Evolutionary conservation across 192 early-diverging fungal genomes (phyloP), one percentile per base, ranked within the genome.

Genomic region (Coemansia sp.): DNA sequence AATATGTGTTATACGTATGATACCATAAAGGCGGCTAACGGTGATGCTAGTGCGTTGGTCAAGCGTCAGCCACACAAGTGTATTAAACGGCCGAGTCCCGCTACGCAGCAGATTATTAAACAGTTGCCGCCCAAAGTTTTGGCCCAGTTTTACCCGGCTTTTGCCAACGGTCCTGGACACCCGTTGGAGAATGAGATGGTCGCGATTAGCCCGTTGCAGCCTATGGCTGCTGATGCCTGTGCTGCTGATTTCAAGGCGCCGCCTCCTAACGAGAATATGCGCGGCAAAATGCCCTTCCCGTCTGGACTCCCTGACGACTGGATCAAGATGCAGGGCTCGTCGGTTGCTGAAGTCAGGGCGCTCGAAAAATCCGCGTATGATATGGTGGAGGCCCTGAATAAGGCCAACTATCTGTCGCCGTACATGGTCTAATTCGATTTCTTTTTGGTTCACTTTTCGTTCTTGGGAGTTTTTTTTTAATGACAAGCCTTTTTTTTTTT

Each of bases 1-100:
- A 60, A 78, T 42, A 67, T 74, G 69, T 86, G 85, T 71, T 86
- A 81, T 67, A 81, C 71, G 8, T 86, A 86, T 55, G 72, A 76
- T 60, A 75, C 72, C 8, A 78, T 77, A 17, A n/a, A 72, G 58
- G 59, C 64, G 9, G 80, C 75, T 29, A 71, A 67, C 41, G 77
- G 72, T 34, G 64, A 23, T n/a, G 45, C 37, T 21, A 29, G 14
- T 11, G 42, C 64, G 0, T 58, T 74, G 50, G 31, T 61, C 61
- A 72, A 68, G 67, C 76, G 71, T 38, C 70, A 48, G 53, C 29
- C 12, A 31, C 62, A 34, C 31, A 75, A 77, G 68, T 78, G 75
- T 67, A 66, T 48, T 58, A 42, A 39, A 44, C 62, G 67, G 21
- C 70, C 67, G 17, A 73, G 46, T 67, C 53, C 53, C 3, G 29